Evolutionary conservation across 345 rosid species (phyloP).

Genomic region (Rhodomyrtus tomentosa): DNA sequence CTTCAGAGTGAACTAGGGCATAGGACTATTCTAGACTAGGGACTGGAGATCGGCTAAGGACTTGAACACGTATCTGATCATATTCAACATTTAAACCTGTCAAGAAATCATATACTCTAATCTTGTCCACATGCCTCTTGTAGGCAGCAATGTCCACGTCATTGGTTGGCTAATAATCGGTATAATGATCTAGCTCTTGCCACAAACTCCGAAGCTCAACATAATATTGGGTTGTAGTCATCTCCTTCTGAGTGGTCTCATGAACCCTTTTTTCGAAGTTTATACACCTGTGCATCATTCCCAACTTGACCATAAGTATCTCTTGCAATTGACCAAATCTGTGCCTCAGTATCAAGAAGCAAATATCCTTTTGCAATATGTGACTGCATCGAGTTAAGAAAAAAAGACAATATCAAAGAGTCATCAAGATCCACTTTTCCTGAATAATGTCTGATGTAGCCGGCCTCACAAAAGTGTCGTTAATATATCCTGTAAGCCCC

Average conservation of each 20-base stretch:
- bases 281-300: background rate
- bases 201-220: no score
- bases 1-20: no score
- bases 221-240: no score
- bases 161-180: background rate
- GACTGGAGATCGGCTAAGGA: no score
- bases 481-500: no score
- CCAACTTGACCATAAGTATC: background rate
- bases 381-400: fast-evolving
- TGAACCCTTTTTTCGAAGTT: background rate
- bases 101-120: no score
- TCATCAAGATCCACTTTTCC: background rate
- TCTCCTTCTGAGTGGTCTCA: background rate
- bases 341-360: fast-evolving
- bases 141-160: background rate
- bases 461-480: fast-evolving
- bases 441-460: background rate
- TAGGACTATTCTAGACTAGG: no score
- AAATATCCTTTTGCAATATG: background rate
- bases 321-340: background rate
- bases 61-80: no score
- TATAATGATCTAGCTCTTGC: no score
- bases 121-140: background rate
- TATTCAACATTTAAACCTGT: no score
- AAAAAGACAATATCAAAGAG: background rate